Base-by-base conservation (phyloP, 2,329 filamentous ascomycete species). In the Aspergillus fischeri region DNA sequence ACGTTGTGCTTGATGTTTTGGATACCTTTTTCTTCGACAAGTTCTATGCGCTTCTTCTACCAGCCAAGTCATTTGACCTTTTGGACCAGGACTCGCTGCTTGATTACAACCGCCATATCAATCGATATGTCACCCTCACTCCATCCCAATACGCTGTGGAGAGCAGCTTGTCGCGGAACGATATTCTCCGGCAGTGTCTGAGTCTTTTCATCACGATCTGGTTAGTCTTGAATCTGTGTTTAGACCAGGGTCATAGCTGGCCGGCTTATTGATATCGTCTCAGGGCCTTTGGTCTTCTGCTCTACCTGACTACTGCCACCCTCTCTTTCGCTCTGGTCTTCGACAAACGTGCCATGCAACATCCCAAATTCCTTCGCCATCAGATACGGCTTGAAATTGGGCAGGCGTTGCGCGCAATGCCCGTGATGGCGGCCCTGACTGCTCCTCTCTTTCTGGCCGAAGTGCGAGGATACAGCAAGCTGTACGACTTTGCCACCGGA, bases 291-390 rank as follows among this genome's bases (percentile, higher is more conserved):
- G 56, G 53, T 3, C 17, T 49, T 29, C n/a, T 58, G n/a, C 53
- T 58, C 20, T 58, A 58, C 50, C 51, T 56, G 29, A 49, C 51
- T 17, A 53, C 35, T 17, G 51, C 57, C 21, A 59, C 54, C 4
- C 28, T 56, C 21, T 59, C 56, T 20, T 58, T 56, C 50, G 29
- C 29, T 32, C 29, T 32, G 11, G 81, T 97, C 69, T 97, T 96
- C 77, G 92, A 97, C 78, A 94, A 97, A 74, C 83, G 85, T 44
- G 92, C 90, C 48, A 85, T 93, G 75, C 79, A 90, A 55, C 92
- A 97, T 73, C 93, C 93, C 29, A 92, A 92, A 70, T 97, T 92
- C 76, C 87, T 97, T 68, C 94, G 92, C 77, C 92, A 96, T 75
- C 93, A 97, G 75, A 87, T 97, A 63, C 80, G 81, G 56, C 83